Evolutionary conservation across 148 eudicot genomes (phyloP), one percentile per base, ranked within the genome.

Genomic region (Dysphania ambrosioides): DNA sequence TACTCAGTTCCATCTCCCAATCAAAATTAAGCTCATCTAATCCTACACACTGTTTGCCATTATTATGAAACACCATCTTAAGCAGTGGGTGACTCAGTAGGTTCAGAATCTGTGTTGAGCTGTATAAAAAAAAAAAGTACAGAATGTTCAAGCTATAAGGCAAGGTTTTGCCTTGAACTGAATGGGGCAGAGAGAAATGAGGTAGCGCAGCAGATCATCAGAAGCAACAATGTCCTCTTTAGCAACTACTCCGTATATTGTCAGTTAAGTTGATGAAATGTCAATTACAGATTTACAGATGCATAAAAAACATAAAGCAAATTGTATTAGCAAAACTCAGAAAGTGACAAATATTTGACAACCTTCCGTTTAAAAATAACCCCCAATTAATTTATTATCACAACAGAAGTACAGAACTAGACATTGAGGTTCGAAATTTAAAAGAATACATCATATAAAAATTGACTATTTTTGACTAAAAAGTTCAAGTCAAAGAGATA

Each of bases 1-100:
- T 80, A 6, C 38, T 62, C 41, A 87, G 11, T 42, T 77, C 83
- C 38, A 21, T 79, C 32, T 68, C 85, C 72, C 77, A 63, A 44
- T 80, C 77, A 64, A 38, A 26, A 30, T 47, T 47, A 40, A 74
- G 66, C n/a, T 23, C 64, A 41, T 67, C 35, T 47, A 31, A 55
- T 31, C 30, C 68, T 42, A 57, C 30, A 72, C 19, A 15, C 26
- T 68, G 77, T 60, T 19, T 68, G 74, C 81, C 35, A 32, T 26
- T 59, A 31, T 4, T 5, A 12, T 42, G 29, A 32, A 23, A 16
- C 69, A 61, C 59, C 79, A 79, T 78, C 6, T 41, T 70, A 31
- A 56, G 66, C 15, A 26, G 26, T 38, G 1, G 21, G 23, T n/a
- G 67, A 19, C 34, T 31, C 67, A 9, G 24, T 38, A 56, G 15